phyloP scores from a whole-genome alignment of 257 asterid genomes.

The Capsicum chinense region DNA sequence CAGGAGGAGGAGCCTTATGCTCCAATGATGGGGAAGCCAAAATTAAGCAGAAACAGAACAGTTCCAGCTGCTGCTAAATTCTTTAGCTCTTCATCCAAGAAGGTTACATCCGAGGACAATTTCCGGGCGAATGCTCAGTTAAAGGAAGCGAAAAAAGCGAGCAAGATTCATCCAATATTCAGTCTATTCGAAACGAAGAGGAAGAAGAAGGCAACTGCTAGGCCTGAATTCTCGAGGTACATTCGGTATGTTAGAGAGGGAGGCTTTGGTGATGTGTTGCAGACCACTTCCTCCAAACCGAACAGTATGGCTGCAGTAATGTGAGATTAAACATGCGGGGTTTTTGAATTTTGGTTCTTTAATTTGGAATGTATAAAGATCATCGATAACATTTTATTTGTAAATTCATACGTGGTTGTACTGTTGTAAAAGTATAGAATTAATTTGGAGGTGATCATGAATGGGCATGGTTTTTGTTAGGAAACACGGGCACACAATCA shows the following conservation, averaged over 20 bases:
- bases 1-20: conserved; percentile 19
- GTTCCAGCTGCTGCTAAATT: conserved; percentile 28
- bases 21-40: conserved; percentile 4
- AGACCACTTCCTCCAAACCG: not conserved
- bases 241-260: not conserved
- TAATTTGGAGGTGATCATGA: not conserved
- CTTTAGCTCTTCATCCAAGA: conserved; percentile 27
- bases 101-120: not conserved
- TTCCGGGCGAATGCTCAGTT: not conserved
- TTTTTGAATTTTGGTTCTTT: not conserved
- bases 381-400: not conserved
- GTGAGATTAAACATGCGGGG: not conserved
- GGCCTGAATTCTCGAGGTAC: conserved; percentile 36
- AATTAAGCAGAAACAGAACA: conserved; percentile 22
- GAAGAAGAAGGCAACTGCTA: conserved; percentile 29
- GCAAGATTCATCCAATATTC: conserved; percentile 45
- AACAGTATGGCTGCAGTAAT: not conserved
- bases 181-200: conserved; percentile 16
- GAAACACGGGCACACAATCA: no score
- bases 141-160: conserved; percentile 23
- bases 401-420: not conserved
- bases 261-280: not conserved
- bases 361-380: not conserved
- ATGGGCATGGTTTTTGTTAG: not conserved
- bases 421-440: not conserved